Evolutionary conservation across 1,284 basidiomycete species (phyloP), one percentile per base, ranked within the genome.

Genomic region (Golubevia pallescens): DNA sequence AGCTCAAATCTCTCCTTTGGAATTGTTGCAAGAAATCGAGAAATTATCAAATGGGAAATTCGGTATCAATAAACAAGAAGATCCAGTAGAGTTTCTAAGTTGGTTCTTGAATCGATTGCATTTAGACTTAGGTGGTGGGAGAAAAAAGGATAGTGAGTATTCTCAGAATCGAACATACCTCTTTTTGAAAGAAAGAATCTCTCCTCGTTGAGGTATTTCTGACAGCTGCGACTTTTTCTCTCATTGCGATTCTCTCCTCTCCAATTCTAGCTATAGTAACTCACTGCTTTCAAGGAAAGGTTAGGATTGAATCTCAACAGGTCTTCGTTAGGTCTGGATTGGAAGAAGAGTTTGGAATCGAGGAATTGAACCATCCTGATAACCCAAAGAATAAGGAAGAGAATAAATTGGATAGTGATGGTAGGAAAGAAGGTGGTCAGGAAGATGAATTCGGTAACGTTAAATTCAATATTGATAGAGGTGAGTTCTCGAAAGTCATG

Each of bases 71-170:
- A 90, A 93, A 81, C 93, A 95, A 87, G 94, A 94, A 1, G 97
- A 99, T 86, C 97, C 97, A 3, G 91, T 95, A 3, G 97, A 98
- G 80, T 99, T 99, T 81, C 87, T 99, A 38, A 92, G 94, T 21
- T 99, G 97, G 97, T 86, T 99, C 71, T 88, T 99, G 65, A 98
- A 99, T 86, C 90, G 90, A 52, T 89, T 99, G 58, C 97, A 99
- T 86, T 90, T 91, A 78, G 95, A 98, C 86, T 86, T 97, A 75
- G 94, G 94, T 10, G 95, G 95, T 6, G 68, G 68, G 16, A 70
- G 70, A 67, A 23, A 65, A 58, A 13, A 78, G 77, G 60, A 63
- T 67, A 24, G 66, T 73, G 16, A 77, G 73, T 57, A 6, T 53
- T 13, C 21, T 19, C 13, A 62, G 54, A 20, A 55, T 24, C 24